phyloP scores from a whole-genome alignment of 345 rosid genomes.

The Populus ilicifolia region DNA sequence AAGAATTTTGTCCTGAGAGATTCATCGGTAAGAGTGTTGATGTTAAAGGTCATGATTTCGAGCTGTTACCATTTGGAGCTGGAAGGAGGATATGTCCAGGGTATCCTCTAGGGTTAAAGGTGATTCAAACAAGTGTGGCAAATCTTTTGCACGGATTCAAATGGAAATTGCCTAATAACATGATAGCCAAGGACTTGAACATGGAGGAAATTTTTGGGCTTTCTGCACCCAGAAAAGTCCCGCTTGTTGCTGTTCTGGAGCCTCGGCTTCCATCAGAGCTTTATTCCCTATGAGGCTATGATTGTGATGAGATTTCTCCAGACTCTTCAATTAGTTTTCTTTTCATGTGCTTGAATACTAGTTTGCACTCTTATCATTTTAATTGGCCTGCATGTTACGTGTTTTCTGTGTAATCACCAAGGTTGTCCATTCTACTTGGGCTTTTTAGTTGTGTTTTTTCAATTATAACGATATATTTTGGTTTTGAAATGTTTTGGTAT shows the following conservation, averaged over 20 bases:
- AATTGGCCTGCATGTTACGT: too few relatives aligned
- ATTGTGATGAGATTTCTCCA: not conserved
- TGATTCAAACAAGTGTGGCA: conserved; percentile 46
- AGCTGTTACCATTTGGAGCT: conserved; percentile 59
- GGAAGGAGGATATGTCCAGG: conserved; percentile 76
- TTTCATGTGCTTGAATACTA: too few relatives aligned
- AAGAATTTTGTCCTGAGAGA: conserved; percentile 50
- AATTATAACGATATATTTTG: too few relatives aligned
- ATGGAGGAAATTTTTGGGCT: conserved; percentile 60
- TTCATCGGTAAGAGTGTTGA: conserved; percentile 42
- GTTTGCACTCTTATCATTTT: too few relatives aligned
- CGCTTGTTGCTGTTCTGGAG: conserved; percentile 36
- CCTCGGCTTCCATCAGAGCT: conserved; percentile 43
- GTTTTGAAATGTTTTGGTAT: too few relatives aligned
- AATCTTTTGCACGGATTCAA: conserved; percentile 56
- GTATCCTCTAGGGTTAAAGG: conserved; percentile 50
- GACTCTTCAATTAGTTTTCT: too few relatives aligned
- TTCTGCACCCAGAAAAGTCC: conserved; percentile 44
- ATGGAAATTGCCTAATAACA: conserved; percentile 42
- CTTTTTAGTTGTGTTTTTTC: too few relatives aligned
- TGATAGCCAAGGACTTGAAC: conserved; percentile 32
- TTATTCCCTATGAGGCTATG: conserved; percentile 15
- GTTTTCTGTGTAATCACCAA: too few relatives aligned
- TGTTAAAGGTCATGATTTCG: conserved; percentile 53
- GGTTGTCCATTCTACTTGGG: too few relatives aligned